Evolutionary conservation across 495 filamentous ascomycete species (phyloP), one percentile per base, ranked within the genome.

Genomic region (Cercophora sp.): DNA sequence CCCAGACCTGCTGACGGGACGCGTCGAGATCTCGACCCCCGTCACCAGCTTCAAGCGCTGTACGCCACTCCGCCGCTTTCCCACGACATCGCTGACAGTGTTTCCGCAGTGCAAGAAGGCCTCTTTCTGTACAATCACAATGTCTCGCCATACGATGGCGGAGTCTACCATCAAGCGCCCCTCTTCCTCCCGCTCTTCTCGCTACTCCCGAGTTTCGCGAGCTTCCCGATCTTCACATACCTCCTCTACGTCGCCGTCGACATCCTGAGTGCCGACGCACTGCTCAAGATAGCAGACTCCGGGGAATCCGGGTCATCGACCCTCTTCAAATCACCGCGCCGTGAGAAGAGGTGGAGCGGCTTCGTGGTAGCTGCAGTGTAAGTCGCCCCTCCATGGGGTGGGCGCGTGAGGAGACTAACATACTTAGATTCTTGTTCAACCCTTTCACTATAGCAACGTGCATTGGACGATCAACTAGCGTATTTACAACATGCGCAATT

Each of bases 31-130:
- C 53, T 96, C 93, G 22, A 98, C 93, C 2, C 91, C 93, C 15
- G 87, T 97, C 22, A 96, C 87, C 52, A 96, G 93, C 79, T 98
- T 96, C 80, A 98, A 96, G 75, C 83, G 94, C 81, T 72, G 91
- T 95, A 76, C 16, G 26, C 36, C 9, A n/a, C 11, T 16, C 16
- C 25, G 32, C 11, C 8, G 0, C 31, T 46, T 25, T 24, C 26
- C 22, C 32, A 10, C 29, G 15, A 10, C 46, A 49, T n/a, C 41
- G 29, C 23, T 53, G 40, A 50, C 52, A 36, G 16, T 29, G 5
- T 19, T 25, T n/a, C 13, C 11, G 23, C 48, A 96, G 90, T 98
- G 45, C 91, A 96, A 72, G 93, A 98, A 73, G 93, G 93, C 24
- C 75, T 98, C 40, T 97, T 95, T 63, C 83, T 98, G 3, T 96